Evolutionary conservation across 2,329 filamentous ascomycete species (phyloP), one percentile per base, ranked within the genome.

Genomic region (Coleophoma eucalyptorum): DNA sequence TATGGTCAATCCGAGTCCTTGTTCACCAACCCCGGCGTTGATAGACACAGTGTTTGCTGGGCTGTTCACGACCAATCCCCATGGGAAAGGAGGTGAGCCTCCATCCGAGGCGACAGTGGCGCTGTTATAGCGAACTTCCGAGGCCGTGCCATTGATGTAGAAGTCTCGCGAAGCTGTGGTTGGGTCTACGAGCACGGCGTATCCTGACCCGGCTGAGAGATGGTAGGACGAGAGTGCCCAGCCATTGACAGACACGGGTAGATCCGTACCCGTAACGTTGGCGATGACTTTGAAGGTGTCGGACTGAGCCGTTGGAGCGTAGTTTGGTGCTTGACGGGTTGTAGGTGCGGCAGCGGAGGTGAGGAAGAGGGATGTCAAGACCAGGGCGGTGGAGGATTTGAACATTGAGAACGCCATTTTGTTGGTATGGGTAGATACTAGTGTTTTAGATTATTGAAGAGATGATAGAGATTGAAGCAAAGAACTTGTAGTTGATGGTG

Each of bases 111-210:
- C 49, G 46, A 74, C 60, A 40, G 64, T 67, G 34, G 67, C 66
- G 40, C 57, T 47, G 37, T 62, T 58, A 34, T 59, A 61, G 16
- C 58, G 56, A 6, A 69, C 55, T 37, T 73, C 66, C 6, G 60
- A 51, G 12, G 65, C 65, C 12, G 75, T 76, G 57, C 72, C 74
- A 57, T 80, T 79, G 50, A 73, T 64, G 68, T 78, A 79, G 59
- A 79, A 79, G 51, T 72, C 57, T 45, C 66, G 64, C 5, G 61
- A 62, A 13, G 44, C 20, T 13, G 55, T 48, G 13, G 7, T 43
- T 26, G 62, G 57, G 18, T 56, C 53, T 5, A 55, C 50, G 12
- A 75, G 62, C 1, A 72, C 68, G 8, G 70, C 72, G 2, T 69
- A 66, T 48, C 66, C 68, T 10, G 65, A 51, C 1, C 70, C 73